Conservation (phyloP, 306 rosid species). For the Dryas octopetala region DNA sequence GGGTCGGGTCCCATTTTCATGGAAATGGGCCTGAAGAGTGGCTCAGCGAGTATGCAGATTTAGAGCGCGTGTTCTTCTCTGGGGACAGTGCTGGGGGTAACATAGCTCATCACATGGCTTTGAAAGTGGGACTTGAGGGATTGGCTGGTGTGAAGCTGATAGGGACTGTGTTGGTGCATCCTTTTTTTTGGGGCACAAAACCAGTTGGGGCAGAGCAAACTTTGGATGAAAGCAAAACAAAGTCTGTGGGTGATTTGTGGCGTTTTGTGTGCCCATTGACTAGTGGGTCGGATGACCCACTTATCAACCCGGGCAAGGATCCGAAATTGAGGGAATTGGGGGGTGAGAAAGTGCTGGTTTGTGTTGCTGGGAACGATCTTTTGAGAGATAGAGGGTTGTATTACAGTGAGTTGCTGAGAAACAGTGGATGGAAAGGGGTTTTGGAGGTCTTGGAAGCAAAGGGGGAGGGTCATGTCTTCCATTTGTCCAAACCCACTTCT, state of each 20-base stretch:
- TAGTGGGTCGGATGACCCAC: slow-evolving; percentile 22
- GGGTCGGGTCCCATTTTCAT: slow-evolving; percentile 37
- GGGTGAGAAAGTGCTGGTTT: slow-evolving; percentile 16
- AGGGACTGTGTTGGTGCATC: slow-evolving; percentile 48
- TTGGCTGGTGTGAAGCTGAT: slow-evolving; percentile 8
- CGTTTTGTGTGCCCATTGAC: background rate
- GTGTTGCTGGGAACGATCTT: slow-evolving; percentile 19
- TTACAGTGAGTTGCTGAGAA: slow-evolving; percentile 9
- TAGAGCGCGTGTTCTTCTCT: slow-evolving; percentile 33
- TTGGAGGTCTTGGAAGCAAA: slow-evolving; percentile 7
- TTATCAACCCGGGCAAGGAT: slow-evolving; percentile 26
- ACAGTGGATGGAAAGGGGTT: slow-evolving; percentile 11
- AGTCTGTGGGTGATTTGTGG: background rate
- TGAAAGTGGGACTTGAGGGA: slow-evolving; percentile 4
- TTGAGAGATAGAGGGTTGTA: slow-evolving; percentile 17
- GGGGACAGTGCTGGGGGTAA: slow-evolving; percentile 76
- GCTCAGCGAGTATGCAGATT: slow-evolving; percentile 43
- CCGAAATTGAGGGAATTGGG: background rate
- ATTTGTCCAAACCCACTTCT: background rate
- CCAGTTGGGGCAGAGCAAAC: slow-evolving; percentile 2
- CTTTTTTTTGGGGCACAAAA: slow-evolving; percentile 36
- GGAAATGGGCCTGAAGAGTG: slow-evolving; percentile 42
- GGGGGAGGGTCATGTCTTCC: slow-evolving; percentile 11
- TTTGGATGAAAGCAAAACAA: background rate
- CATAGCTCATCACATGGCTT: slow-evolving; percentile 43